Evolutionary conservation across 768 basidiomycete species (phyloP), one percentile per base, ranked within the genome.

Genomic region (Neoboletus brunneissimus): DNA sequence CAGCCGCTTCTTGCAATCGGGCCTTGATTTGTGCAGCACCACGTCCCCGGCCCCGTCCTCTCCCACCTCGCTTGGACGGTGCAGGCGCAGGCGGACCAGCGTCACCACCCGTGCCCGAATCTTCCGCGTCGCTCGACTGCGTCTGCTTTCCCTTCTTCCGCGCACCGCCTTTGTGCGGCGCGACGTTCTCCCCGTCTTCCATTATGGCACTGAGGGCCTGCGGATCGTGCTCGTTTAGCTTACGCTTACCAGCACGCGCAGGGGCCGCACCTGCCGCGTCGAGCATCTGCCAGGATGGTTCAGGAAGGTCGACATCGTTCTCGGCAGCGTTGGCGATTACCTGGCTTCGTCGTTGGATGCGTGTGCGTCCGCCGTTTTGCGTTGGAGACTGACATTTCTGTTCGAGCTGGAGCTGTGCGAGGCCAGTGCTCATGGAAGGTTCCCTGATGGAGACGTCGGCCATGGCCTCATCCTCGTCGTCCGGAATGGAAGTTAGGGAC

Each of bases 251-350:
- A 56, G 63, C 62, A 59, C 71, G 72, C 40, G 57, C 58, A 44
- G 63, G 58, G 42, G 34, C 51, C 57, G 58, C 61, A 63, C 65
- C 59, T 57, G 60, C 64, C 52, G 57, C 55, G 44, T 61, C 67
- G 15, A 84, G 75, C 81, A 87, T 83, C 63, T 87, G 83, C 69
- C 73, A 76, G 25, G 82, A 80, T 22, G 84, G 84, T 57, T 82
- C 79, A 0, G 76, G 75, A 10, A 82, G 72, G 1, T 72, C 77
- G 3, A 69, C 67, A 44, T 65, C 42, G 29, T 65, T 62, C 42
- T 81, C 80, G 6, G 73, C 78, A 27, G 81, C 81, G 31, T 79
- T 69, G 7, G 75, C 71, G 1, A 82, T 61, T 0, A 83, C 74
- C 40, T 79, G 72, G 58, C 79, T 80, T 3, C 80, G 78, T 15